phyloP scores from a whole-genome alignment of 495 filamentous ascomycete species.

The Apodospora peruviana region DNA sequence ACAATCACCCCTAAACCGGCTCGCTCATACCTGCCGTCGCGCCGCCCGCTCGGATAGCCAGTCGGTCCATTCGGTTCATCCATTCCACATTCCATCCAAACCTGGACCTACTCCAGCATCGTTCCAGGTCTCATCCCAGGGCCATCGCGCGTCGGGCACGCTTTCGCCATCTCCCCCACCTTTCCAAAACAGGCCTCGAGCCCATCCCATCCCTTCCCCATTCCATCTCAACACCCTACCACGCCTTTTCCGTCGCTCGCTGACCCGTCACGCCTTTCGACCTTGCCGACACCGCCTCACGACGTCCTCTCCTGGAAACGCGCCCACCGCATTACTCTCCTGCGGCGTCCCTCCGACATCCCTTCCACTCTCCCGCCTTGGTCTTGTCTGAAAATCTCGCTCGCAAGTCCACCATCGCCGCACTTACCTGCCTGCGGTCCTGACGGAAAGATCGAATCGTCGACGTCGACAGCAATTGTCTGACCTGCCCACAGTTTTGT shows the following conservation, averaged over 20 bases:
- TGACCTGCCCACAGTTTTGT: too few species aligned
- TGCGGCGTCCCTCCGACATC: background rate
- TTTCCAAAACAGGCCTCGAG: constrained; percentile 18
- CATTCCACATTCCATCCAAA: too few species aligned
- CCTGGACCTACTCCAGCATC: background rate
- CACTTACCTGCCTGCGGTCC: too few species aligned
- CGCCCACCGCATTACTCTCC: background rate
- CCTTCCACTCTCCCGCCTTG: too few species aligned
- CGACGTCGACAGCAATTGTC: too few species aligned
- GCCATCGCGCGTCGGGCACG: background rate
- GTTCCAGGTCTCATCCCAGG: background rate
- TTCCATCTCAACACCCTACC: constrained; percentile 1
- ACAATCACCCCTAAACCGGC: constrained; percentile 1
- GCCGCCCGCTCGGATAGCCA: too few species aligned
- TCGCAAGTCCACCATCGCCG: background rate
- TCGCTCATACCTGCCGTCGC: too few species aligned
- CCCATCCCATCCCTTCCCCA: constrained; percentile 11
- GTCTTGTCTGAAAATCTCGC: too few species aligned
- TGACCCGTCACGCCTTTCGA: background rate
- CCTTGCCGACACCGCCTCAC: constrained; percentile 2
- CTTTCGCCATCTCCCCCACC: background rate
- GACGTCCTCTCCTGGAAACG: background rate
- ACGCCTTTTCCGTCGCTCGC: background rate
- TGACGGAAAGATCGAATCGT: too few species aligned
- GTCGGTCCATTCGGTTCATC: background rate